Percentiles rank a stretch among this genome's conserved stretches.
These are phyloP conservation scores for Stentor roeselii DNA, from an alignment of 73 alveolate species.

Conservation along the genomic window DNA sequence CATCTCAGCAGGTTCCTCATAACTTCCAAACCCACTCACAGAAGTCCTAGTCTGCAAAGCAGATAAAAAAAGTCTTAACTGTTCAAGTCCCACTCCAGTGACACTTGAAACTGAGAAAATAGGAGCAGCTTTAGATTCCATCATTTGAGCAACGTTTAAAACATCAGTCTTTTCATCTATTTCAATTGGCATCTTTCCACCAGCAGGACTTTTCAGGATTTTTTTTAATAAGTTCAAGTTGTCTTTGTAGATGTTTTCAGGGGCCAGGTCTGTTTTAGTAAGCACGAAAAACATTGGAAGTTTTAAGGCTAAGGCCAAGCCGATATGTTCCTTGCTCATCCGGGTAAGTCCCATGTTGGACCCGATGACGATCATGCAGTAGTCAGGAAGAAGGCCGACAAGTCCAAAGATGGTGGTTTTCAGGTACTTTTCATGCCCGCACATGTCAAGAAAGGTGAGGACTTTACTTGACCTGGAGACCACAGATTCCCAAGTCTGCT, in stretches of 20 bases:
- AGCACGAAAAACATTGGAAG: constrained; percentile 93
- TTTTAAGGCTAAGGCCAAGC: constrained; percentile 85
- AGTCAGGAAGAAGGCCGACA: constrained; percentile 93
- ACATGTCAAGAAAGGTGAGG: constrained; percentile 86
- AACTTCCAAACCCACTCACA: constrained; percentile 43
- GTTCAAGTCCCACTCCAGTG: constrained; percentile 77
- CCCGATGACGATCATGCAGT: constrained; percentile 93
- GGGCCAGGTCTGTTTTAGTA: constrained; percentile 97
- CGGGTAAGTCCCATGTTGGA: constrained; percentile 92
- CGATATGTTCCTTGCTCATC: constrained; percentile 99
- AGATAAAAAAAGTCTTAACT: constrained; percentile 48
- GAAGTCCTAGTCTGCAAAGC: constrained; percentile 3
- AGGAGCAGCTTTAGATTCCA: constrained; percentile 46
- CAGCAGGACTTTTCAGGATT: constrained; percentile 74
- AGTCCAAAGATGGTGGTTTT: constrained; percentile 99
- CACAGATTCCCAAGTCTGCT: constrained; percentile 79
- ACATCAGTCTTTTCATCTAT: constrained; percentile 45
- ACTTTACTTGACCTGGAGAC: constrained; percentile 67
- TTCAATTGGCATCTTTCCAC: constrained; percentile 64
- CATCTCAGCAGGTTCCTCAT: constrained; percentile 82
- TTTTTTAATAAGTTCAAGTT: constrained; percentile 65
- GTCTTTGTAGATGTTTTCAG: constrained; percentile 86
- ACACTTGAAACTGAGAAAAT: constrained; percentile 73
- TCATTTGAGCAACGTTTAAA: constrained; percentile 23
- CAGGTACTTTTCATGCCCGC: constrained; percentile 99